These are phyloP conservation scores for Yarrowia deformans DNA, from an alignment of 805 yeast species.

Conservation along the genomic window DNA sequence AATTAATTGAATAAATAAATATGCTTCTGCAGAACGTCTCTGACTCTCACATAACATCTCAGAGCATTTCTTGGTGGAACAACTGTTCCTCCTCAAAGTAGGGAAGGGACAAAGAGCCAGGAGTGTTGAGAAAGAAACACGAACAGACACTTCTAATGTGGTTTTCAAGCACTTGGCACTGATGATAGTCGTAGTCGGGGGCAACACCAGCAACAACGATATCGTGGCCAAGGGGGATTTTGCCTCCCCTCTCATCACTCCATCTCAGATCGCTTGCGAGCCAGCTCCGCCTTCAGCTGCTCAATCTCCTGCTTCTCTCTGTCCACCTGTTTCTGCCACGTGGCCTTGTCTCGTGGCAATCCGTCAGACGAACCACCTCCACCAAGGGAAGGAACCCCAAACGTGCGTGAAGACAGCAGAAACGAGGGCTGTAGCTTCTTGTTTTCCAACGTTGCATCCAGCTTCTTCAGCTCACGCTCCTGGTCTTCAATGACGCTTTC, in stretches of 20 bases:
- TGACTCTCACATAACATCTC: too few species aligned
- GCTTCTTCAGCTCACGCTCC: slow-evolving; percentile 51
- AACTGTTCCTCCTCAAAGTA: too few species aligned
- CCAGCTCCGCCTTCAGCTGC: slow-evolving; percentile 41
- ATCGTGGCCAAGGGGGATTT: too few species aligned
- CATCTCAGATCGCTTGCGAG: slow-evolving; percentile 1
- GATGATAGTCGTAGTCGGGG: too few species aligned
- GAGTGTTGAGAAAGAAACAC: too few species aligned
- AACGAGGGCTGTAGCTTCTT: slow-evolving; percentile 38
- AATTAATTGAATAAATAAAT: too few species aligned
- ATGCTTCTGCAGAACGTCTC: too few species aligned
- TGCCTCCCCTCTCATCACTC: not conserved
- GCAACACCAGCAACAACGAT: too few species aligned
- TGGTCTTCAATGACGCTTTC: slow-evolving; percentile 57
- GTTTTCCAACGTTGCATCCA: slow-evolving; percentile 41
- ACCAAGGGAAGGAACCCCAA: slow-evolving; percentile 15
- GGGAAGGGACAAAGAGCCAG: too few species aligned
- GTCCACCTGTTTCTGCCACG: slow-evolving; percentile 40
- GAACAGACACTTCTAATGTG: too few species aligned
- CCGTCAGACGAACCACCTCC: slow-evolving; percentile 3
- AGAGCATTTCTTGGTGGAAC: too few species aligned
- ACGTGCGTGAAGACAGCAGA: slow-evolving; percentile 2
- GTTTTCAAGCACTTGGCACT: too few species aligned
- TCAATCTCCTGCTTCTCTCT: slow-evolving; percentile 42
- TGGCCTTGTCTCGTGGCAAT: slow-evolving; percentile 39